phyloP scores from a whole-genome alignment of 176 grass and related monocot species.

The Carex kokanica region DNA sequence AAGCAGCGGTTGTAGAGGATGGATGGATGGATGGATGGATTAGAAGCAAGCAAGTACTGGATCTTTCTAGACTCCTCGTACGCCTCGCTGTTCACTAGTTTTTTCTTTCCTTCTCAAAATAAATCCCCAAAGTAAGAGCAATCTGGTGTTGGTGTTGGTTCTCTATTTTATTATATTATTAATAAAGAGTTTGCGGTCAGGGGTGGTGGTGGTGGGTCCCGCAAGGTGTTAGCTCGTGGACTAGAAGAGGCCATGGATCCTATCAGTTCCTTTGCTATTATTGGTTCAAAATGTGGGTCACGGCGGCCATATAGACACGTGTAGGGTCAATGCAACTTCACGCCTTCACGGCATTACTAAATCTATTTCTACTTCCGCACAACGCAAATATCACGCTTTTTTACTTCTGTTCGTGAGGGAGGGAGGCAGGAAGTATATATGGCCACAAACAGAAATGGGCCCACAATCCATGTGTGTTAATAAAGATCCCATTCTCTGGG shows the following conservation, averaged over 20 bases:
- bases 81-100: not conserved
- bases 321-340: not conserved
- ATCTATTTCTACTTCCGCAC: too few relatives aligned
- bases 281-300: constrained; percentile 1
- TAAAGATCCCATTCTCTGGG: not conserved
- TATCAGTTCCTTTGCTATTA: constrained; percentile 19
- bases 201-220: not conserved
- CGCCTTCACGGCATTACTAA: not conserved
- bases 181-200: constrained; percentile 3
- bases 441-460: not conserved
- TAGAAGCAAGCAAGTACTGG: not conserved
- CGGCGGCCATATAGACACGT: not conserved
- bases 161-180: not conserved
- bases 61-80: constrained; percentile 16
- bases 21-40: not conserved
- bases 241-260: constrained; percentile 15
- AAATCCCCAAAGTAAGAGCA: too few relatives aligned
- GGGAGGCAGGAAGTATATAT: not conserved
- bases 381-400: not conserved
- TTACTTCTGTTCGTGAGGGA: not conserved
- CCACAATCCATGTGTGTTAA: not conserved
- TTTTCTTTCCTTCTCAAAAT: too few relatives aligned
- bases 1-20: not conserved
- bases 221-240: constrained; percentile 13
- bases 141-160: not conserved